Base-by-base conservation (phyloP, 176 grass and related monocot species). In the Carex pumila region DNA sequence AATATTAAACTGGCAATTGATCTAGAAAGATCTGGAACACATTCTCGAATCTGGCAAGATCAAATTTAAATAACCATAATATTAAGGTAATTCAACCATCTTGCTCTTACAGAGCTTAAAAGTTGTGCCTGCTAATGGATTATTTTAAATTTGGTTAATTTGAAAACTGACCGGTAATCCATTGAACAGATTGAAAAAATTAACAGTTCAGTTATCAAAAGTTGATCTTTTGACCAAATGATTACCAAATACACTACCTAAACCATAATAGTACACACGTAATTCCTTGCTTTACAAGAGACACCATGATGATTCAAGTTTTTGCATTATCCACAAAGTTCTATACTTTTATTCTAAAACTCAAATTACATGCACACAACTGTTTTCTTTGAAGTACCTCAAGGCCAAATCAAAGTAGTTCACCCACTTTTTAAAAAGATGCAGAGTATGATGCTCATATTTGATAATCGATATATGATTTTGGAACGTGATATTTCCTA, bases 11-110 rank as follows among this genome's bases (percentile, higher is more conserved):
- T 65, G 12, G 62, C 80, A 62, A 83, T 17, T 43, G 80, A 62
- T 67, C 80, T 83, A 54, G 80, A 83, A 54, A 83, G 62, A 67
- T 83, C 80, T 18, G 61, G 80, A 53, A 83, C 21, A 83, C 67
- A 83, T 50, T 64, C 80, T 54, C 3, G 61, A 65, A 83, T 31
- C 80, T 83, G 80, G 41, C 4, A 37, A 83, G 12, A 68, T 83
- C 47, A 65, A 52, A 14, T 32, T 77, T 56, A 67, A 52, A 82
- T 15, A 68, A 83, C 47, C 31, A 29, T 37, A 47, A 64, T 2
- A 64, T 65, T 7, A 56, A 64, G 12, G 25, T 64, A 81, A 65
- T 81, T 50, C 15, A 34, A 63, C 19, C 37, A 63, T 80, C 61
- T 36, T 39, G 53, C n/a, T 49, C 34, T 2, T 47, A 64, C 19